Conservation (phyloP, 345 rosid genomes). For the Excoecaria agallocha region DNA sequence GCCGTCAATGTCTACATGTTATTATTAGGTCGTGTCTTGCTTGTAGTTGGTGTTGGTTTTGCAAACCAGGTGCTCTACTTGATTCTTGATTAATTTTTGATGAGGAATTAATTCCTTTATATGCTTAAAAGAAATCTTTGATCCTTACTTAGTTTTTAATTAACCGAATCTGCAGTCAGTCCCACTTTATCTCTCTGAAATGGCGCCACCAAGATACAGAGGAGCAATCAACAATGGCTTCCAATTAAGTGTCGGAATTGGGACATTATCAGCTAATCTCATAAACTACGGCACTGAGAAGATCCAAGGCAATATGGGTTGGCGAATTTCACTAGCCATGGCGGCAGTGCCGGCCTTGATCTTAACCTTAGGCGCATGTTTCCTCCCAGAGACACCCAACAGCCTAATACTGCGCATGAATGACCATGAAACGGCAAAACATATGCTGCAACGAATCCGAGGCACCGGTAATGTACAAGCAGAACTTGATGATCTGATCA, state of each 20-base stretch:
- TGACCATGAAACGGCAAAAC: constrained; percentile 23
- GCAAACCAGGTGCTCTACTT: constrained; percentile 61
- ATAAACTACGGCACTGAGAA: constrained; percentile 37
- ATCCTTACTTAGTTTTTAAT: background rate
- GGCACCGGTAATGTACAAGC: constrained; percentile 31
- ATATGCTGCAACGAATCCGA: constrained; percentile 30
- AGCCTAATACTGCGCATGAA: constrained; percentile 36
- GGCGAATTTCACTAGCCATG: constrained; percentile 45
- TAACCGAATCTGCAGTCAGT: constrained; percentile 25
- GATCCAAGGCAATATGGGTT: constrained; percentile 44
- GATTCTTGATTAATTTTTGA: background rate
- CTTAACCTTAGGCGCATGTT: constrained; percentile 32
- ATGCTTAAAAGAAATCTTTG: no score
- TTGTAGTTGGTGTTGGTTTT: constrained; percentile 78
- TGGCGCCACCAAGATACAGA: constrained; percentile 43
- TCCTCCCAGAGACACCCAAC: constrained; percentile 51
- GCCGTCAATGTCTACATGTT: constrained; percentile 66
- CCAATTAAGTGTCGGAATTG: constrained; percentile 33
- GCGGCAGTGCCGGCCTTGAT: constrained; percentile 39
- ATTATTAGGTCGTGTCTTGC: constrained; percentile 65
- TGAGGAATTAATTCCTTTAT: background rate
- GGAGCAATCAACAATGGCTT: constrained; percentile 43
- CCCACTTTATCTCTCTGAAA: constrained; percentile 46
- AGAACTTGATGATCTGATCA: constrained; percentile 41
- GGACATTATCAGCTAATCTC: constrained; percentile 35